Base-by-base conservation (phyloP, 257 asterid species). In the Nicotiana tomentosiformis region DNA sequence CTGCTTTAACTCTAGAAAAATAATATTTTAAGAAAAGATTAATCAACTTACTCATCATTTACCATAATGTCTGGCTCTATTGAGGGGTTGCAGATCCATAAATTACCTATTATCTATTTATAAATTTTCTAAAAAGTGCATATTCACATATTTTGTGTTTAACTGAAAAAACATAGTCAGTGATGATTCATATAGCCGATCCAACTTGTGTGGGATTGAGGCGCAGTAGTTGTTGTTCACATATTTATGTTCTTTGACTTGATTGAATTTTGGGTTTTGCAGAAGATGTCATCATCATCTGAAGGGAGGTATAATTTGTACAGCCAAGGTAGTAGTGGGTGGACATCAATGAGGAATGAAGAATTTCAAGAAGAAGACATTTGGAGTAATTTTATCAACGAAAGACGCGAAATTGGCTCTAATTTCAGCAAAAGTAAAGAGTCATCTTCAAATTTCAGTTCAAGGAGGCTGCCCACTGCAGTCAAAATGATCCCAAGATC, bases 361-460 rank as follows among this genome's bases (percentile, higher is more conserved):
- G 97, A 92, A 77, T 89, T 92, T 49, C 92, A 87, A 83, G 97
- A 92, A 82, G 88, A 82, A 70, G 93, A 91, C 20, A 67, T 90
- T 4, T 92, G 97, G 97, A 87, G 83, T 67, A 83, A 66, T 61
- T 57, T 51, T 9, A 76, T 39, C 3, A 11, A 62, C 2, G 82
- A 62, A 61, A 67, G 46, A 37, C 67, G 67, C 39, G 86, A 85
- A 39, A 32, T 69, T 7, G 64, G 77, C 30, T 82, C 89, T 61
- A 84, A 64, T 32, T 60, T 68, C 62, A 68, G 32, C 2, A 80
- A 77, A 65, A 68, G 7, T 20, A 82, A 82, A 5, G 85, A 83
- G 18, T 39, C 83, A 16, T 56, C 83, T 39, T 10, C 66, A 20
- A 66, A 64, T 53, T 49, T 76, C 1, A 18, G 61, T 74, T 57